Percentiles rank a stretch among this genome's conserved stretches.
These are phyloP conservation scores for Aspergillus asperescens DNA, from an alignment of 495 filamentous ascomycete species.

Conservation along the genomic window DNA sequence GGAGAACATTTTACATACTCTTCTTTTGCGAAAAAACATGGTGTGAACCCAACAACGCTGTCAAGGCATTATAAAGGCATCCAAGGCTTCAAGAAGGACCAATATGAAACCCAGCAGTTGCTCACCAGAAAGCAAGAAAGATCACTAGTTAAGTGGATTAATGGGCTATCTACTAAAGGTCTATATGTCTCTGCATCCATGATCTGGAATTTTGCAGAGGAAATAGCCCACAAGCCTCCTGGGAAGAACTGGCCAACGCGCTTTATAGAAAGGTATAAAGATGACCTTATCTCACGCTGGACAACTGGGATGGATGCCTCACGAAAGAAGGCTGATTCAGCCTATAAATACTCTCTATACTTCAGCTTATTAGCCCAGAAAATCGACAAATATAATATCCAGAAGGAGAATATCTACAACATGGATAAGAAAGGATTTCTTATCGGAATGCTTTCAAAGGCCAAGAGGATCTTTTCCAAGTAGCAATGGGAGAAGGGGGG, in stretches of 20 bases:
- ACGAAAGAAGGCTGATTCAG: neutral
- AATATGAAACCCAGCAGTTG: neutral
- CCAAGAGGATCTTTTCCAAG: slow-evolving; percentile 8
- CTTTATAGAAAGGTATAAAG: neutral
- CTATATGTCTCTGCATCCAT: neutral
- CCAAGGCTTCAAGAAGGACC: neutral
- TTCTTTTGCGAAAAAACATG: too few relatives aligned
- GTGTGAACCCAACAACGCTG: neutral
- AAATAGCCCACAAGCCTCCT: neutral
- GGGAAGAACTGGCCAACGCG: neutral
- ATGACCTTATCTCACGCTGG: neutral
- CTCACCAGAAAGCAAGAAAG: neutral
- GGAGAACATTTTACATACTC: too few relatives aligned
- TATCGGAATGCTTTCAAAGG: neutral
- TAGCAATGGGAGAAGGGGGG: neutral
- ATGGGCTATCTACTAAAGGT: neutral
- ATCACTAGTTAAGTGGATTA: neutral
- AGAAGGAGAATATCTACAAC: neutral
- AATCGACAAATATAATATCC: neutral
- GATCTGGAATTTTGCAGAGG: neutral
- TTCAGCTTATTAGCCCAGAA: neutral
- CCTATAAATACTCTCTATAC: neutral
- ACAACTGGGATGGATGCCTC: neutral
- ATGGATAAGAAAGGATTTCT: neutral
- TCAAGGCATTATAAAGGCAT: neutral